Evolutionary conservation across 345 rosid genomes (phyloP).

Genomic region (Leavenworthia alabamica): DNA sequence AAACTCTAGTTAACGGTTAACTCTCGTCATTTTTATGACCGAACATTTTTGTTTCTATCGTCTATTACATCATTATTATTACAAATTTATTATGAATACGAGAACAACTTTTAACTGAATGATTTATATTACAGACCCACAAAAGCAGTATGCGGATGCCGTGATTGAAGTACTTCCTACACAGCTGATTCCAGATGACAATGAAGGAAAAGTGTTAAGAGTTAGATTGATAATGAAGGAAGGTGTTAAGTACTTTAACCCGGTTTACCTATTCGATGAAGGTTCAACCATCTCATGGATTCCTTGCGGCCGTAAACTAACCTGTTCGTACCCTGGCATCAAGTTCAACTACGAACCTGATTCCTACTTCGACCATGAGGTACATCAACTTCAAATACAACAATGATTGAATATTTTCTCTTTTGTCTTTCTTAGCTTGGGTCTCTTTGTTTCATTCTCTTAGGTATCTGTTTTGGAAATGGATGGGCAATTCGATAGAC

Average conservation of each 20-base stretch:
- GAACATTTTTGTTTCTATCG: too few species aligned
- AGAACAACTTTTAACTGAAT: too few species aligned
- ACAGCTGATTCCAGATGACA: constrained; percentile 75
- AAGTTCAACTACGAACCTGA: constrained; percentile 81
- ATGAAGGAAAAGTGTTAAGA: constrained; percentile 87
- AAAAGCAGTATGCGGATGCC: constrained; percentile 89
- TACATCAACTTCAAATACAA: too few species aligned
- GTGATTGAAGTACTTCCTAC: constrained; percentile 95
- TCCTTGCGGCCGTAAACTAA: constrained; percentile 94
- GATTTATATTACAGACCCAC: constrained; percentile 81
- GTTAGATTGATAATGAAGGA: constrained; percentile 94
- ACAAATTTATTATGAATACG: too few species aligned
- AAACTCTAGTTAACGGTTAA: not conserved
- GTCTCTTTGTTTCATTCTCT: not conserved
- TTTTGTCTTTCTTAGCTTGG: not conserved
- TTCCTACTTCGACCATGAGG: constrained; percentile 78
- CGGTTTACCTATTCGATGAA: constrained; percentile 90
- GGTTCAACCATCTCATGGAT: constrained; percentile 91
- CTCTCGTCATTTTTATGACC: not conserved
- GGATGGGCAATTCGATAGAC: constrained; percentile 95
- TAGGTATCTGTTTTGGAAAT: constrained; percentile 92
- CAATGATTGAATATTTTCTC: too few species aligned
- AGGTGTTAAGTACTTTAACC: constrained; percentile 78
- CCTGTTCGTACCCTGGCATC: constrained; percentile 97
- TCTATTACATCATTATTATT: too few species aligned